Base-by-base conservation (phyloP, 805 yeast species). In the Lachancea cidri region DNA sequence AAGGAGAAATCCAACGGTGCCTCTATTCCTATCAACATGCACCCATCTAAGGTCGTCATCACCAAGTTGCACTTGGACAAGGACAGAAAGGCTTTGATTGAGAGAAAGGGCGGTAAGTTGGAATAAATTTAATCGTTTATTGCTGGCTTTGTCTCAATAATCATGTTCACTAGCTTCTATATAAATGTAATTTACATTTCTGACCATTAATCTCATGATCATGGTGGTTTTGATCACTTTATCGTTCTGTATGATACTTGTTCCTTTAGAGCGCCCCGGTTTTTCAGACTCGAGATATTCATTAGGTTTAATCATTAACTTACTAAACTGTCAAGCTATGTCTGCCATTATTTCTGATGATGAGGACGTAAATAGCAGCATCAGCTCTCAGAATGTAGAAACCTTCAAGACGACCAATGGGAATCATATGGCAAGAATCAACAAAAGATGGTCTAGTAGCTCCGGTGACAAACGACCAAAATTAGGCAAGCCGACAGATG, bases 1-100 rank as follows among this genome's bases (percentile, higher is more conserved):
- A n/a, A n/a, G n/a, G n/a, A n/a, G n/a, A n/a, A n/a, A n/a, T 87
- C 95, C 60, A 85, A 83, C 78, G 98, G 97, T 77, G 94, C 95
- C 67, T 79, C 96, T 52, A 85, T 89, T 61, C 98, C 97, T 72
- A 78, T 91, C 73, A 86, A 88, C 84, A 79, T 93, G 60, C 95
- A 91, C 79, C 95, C 98, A 71, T 91, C 98, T 53, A 93, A 93
- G 81, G 95, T 93, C 69, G 96, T 91, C 74, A 86, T 93, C 75
- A 93, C 98, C 77, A 87, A 87, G 78, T 81, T 93, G 73, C 86
- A 88, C 82, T 83, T 93, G 72, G 97, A 91, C 83, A 86, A 86
- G 78, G 95, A 91, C 85, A 86, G 98, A 82, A 89, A 91, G 82
- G 94, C 86, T 71, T 83, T 91, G 76, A 86, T 91, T 68, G 79